phyloP scores from a whole-genome alignment of 768 basidiomycete species.

The Xerocomellus intermedius region DNA sequence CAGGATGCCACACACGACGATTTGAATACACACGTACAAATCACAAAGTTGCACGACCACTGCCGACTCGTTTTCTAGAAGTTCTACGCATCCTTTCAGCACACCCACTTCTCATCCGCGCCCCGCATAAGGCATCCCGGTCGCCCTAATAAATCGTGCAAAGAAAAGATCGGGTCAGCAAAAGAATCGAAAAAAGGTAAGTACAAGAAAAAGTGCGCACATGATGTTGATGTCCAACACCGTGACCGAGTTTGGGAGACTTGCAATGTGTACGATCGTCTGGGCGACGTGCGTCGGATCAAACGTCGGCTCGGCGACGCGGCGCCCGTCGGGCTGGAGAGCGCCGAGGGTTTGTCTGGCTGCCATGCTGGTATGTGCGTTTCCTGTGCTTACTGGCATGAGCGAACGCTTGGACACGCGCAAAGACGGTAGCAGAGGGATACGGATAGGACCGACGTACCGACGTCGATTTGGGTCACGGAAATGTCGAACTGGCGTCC shows the following conservation, averaged over 20 bases:
- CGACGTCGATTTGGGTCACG: constrained; percentile 81
- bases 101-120: constrained; percentile 30
- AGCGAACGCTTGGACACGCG: background rate
- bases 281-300: constrained; percentile 71
- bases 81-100: background rate
- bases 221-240: constrained; percentile 73
- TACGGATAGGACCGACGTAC: constrained; percentile 32
- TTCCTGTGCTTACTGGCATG: constrained; percentile 43
- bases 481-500: constrained; percentile 73
- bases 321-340: constrained; percentile 66
- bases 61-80: background rate
- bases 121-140: constrained; percentile 45
- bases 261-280: constrained; percentile 68
- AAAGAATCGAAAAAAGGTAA: background rate
- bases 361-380: constrained; percentile 66
- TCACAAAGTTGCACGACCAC: too few species aligned
- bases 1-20: too few species aligned
- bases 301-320: constrained; percentile 59
- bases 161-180: background rate
- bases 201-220: constrained; percentile 48
- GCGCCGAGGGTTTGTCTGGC: constrained; percentile 46
- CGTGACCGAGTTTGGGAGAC: constrained; percentile 64
- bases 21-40: too few species aligned
- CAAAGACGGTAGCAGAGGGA: too few species aligned
- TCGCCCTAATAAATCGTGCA: constrained; percentile 35